Evolutionary conservation across 2,329 filamentous ascomycete species (phyloP), one percentile per base, ranked within the genome.

Genomic region (Neospermospora avenae): DNA sequence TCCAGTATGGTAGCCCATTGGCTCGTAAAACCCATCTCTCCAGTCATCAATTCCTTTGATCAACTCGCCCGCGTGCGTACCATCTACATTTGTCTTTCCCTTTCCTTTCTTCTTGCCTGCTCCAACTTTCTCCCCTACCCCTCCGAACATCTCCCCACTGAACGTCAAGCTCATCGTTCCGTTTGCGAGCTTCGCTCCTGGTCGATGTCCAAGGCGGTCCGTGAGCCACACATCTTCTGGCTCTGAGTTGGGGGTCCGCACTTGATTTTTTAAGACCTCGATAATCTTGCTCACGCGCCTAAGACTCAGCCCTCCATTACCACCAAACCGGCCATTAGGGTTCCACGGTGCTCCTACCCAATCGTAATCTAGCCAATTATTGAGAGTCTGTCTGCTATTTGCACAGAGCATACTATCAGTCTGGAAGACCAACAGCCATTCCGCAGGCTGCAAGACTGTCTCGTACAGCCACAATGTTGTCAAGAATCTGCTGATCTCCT

Each of bases 1-100:
- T 22, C 81, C 81, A 1, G 79, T 81, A 68, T 85, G 82, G 68
- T 82, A 84, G 45, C 82, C 82, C 81, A 84, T 82, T 14, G 82
- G 82, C 68, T 82, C 71, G 68, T 83, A 83, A 66, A 77, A 79
- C 14, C 80, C 80, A n/a, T 77, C 71, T 56, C 80, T 76, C 77
- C 78, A 81, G 67, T 78, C 76, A 68, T 82, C 80, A 41, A 82
- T 70, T 7, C 75, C 79, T 44, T 73, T 64, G 39, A 79, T 70
- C 44, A 70, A 41, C 1, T 65, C 65, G 7, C 69, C 69, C 1
- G 64, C 69, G 31, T 66, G 71, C 44, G 55, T 57, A 31, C 56
- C 62, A 58, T 67, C 63, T 13, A 13, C 16, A 16, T 20, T 34
- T 58, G 54, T 64, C 67, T 55, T 70, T n/a, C 31, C 65, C 66